Conservation (phyloP, 805 yeast species). For the Debaryomyces prosopidis region DNA sequence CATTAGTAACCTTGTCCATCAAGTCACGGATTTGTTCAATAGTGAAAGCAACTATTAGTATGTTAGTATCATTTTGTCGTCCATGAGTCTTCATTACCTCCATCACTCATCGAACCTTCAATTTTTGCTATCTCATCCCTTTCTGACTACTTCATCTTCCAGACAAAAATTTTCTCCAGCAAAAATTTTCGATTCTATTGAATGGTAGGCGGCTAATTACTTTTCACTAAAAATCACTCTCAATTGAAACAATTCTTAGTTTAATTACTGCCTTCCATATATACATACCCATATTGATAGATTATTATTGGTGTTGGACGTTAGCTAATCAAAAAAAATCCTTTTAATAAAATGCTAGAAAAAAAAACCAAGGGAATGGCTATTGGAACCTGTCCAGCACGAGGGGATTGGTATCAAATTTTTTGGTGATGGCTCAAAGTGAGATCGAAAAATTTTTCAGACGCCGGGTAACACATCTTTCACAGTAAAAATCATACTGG, state of each 20-base stretch:
- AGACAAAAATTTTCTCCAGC: neutral
- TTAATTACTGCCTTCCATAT: neutral
- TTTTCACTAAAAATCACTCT: no score
- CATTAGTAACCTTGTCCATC: slow-evolving; percentile 99
- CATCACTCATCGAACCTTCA: neutral
- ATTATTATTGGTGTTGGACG: slow-evolving; percentile 24
- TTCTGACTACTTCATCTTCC: neutral
- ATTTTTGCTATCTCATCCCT: neutral
- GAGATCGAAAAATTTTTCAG: slow-evolving; percentile 8
- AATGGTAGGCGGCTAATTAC: neutral
- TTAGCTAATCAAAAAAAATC: slow-evolving; percentile 11
- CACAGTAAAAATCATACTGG: slow-evolving; percentile 9
- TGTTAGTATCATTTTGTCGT: slow-evolving; percentile 26
- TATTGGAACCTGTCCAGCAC: slow-evolving; percentile 1
- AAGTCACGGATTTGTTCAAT: slow-evolving; percentile 91
- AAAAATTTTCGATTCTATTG: neutral
- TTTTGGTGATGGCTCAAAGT: slow-evolving; percentile 2
- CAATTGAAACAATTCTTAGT: no score
- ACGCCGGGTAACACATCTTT: neutral
- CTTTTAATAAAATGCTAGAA: slow-evolving; percentile 7
- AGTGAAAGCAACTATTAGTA: slow-evolving; percentile 46
- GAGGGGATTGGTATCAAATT: slow-evolving; percentile 8
- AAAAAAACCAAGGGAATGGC: slow-evolving; percentile 13
- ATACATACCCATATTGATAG: slow-evolving; percentile 39
- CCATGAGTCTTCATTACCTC: neutral